Evolutionary conservation across 169 alveolate genomes (phyloP).

Genomic region (Amoebophrya sp.): DNA sequence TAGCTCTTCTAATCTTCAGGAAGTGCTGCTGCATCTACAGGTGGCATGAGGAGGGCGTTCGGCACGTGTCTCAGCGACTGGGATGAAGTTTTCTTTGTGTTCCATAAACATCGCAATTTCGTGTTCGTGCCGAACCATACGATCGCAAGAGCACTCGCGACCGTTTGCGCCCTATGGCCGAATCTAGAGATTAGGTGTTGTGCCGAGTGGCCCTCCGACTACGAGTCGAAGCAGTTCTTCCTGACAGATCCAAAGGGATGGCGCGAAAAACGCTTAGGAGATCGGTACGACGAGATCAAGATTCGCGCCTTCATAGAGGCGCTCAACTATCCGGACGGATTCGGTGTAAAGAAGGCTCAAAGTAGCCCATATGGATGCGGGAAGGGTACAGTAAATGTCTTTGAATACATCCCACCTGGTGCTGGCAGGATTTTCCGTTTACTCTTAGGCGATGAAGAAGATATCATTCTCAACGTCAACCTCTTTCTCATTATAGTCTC

Average conservation of each 20-base stretch:
- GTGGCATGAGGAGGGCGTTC: not conserved
- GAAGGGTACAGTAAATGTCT: too few species aligned
- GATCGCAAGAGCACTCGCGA: not conserved
- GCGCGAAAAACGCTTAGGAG: not conserved
- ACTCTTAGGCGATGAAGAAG: too few species aligned
- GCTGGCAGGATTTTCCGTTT: too few species aligned
- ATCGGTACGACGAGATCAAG: not conserved
- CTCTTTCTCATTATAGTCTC: too few species aligned
- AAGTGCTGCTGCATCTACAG: not conserved
- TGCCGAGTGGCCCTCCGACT: not conserved
- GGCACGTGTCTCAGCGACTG: not conserved
- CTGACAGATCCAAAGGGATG: not conserved
- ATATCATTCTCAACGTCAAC: too few species aligned
- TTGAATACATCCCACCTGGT: too few species aligned
- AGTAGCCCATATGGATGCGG: too few species aligned
- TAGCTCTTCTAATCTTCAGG: not conserved
- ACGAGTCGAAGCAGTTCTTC: not conserved
- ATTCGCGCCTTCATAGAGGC: not conserved
- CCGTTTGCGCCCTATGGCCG: not conserved
- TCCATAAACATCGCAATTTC: not conserved
- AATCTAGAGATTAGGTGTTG: not conserved
- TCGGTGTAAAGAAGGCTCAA: not conserved
- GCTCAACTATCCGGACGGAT: not conserved
- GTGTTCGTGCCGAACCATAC: not conserved
- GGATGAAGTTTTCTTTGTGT: not conserved